Evolutionary conservation across 192 early-diverging fungal genomes (phyloP).

Genomic region (Coemansia sp.): DNA sequence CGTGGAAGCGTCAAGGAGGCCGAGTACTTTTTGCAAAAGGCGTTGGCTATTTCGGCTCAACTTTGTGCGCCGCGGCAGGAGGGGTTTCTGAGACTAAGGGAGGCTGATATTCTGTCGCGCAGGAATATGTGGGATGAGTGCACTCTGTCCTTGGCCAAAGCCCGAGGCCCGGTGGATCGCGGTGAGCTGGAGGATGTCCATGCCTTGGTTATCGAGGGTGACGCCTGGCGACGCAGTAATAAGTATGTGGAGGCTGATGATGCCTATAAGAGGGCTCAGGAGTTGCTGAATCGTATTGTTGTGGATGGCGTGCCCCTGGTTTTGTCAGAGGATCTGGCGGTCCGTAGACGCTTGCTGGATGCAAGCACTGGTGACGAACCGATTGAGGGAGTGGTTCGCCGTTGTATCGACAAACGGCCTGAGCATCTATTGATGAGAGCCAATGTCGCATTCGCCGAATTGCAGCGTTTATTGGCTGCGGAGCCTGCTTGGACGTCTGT

Average conservation of each 20-base stretch:
- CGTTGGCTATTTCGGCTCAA: slow-evolving; percentile 21
- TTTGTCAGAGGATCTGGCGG: slow-evolving; percentile 26
- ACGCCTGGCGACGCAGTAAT: slow-evolving; percentile 30
- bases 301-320: slow-evolving; percentile 4
- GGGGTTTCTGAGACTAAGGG: slow-evolving; percentile 16
- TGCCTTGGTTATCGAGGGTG: slow-evolving; percentile 39
- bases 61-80: slow-evolving; percentile 29
- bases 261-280: slow-evolving; percentile 24
- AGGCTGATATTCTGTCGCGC: slow-evolving; percentile 40
- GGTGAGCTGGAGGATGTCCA: not conserved
- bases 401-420: slow-evolving; percentile 35
- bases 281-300: not conserved
- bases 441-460: slow-evolving; percentile 28
- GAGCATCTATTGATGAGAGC: slow-evolving; percentile 34
- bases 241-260: slow-evolving; percentile 12
- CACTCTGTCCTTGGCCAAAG: slow-evolving; percentile 6
- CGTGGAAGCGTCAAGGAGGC: slow-evolving; percentile 49
- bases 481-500: slow-evolving; percentile 19
- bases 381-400: not conserved
- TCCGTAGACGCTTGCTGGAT: slow-evolving; percentile 21
- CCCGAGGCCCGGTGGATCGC: not conserved
- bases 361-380: too few relatives aligned
- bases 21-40: slow-evolving; percentile 45
- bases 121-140: slow-evolving; percentile 37
- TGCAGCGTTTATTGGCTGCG: slow-evolving; percentile 15